Conservation (phyloP, 345 rosid species). For the Salix dunnii region DNA sequence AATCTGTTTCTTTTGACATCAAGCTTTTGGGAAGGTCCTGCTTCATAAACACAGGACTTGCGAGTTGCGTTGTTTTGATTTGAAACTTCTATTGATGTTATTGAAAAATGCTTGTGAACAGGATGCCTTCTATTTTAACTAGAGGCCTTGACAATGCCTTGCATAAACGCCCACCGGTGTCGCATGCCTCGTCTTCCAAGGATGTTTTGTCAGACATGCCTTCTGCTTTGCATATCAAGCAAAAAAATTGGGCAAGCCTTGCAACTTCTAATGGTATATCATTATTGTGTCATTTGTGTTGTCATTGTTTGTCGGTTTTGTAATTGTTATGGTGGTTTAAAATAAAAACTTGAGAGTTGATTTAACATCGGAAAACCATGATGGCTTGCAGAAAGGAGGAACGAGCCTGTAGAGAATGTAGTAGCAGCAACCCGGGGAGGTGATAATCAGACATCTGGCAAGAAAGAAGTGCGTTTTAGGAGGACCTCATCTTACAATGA, state of each 20-base stretch:
- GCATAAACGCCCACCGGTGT: constrained; percentile 38
- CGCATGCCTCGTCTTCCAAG: constrained; percentile 44
- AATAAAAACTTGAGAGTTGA: background rate
- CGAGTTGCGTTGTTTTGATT: background rate
- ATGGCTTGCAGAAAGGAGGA: constrained; percentile 28
- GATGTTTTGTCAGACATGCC: constrained; percentile 44
- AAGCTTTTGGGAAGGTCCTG: background rate
- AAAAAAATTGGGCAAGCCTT: constrained; percentile 29
- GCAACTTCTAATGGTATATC: constrained; percentile 8
- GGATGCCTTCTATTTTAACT: constrained; percentile 27
- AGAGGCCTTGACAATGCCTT: constrained; percentile 44
- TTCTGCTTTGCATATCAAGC: constrained; percentile 35
- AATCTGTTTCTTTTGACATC: background rate
- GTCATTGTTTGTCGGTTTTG: background rate
- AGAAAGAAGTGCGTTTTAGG: constrained; percentile 46
- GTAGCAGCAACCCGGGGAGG: background rate
- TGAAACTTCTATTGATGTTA: background rate
- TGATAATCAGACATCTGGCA: constrained; percentile 31
- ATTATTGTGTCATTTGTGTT: background rate
- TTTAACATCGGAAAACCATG: background rate
- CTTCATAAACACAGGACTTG: background rate
- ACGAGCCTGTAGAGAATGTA: constrained; percentile 7
- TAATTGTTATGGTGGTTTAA: background rate
- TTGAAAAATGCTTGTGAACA: constrained; percentile 8
- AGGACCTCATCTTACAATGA: constrained; percentile 50